These are phyloP conservation scores for Dissophora globulifera DNA, from an alignment of 192 early-diverging fungal species.

Conservation along the genomic window DNA sequence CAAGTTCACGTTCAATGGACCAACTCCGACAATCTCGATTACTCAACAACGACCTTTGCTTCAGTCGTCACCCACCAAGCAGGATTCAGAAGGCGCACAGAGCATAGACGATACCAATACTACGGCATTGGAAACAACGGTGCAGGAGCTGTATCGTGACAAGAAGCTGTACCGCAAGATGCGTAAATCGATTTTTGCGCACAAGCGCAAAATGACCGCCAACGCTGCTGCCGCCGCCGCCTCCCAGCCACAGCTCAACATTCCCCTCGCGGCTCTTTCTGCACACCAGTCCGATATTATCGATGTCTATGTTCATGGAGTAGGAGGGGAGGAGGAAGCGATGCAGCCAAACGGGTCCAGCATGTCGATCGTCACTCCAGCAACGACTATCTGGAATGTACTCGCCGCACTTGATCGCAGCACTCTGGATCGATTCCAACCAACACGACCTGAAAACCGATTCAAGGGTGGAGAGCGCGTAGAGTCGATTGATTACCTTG, in stretches of 20 bases:
- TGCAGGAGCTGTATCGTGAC: slow-evolving; percentile 21
- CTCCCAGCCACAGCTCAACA: slow-evolving; percentile 31
- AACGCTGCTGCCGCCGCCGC: not conserved
- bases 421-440: slow-evolving; percentile 48
- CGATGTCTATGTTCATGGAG: slow-evolving; percentile 43
- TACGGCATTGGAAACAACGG: slow-evolving; percentile 16
- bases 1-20: slow-evolving; percentile 8
- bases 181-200: slow-evolving; percentile 47
- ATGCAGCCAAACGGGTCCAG: slow-evolving; percentile 11
- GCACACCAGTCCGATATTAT: slow-evolving; percentile 49
- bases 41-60: slow-evolving; percentile 17
- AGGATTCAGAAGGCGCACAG: not conserved
- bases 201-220: slow-evolving; percentile 18
- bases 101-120: slow-evolving; percentile 17
- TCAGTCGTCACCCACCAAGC: slow-evolving; percentile 7
- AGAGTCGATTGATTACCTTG: slow-evolving; percentile 48
- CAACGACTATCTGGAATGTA: slow-evolving; percentile 46
- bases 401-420: slow-evolving; percentile 31
- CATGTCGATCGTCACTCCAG: slow-evolving; percentile 19
- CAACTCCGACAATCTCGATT: too few species aligned
- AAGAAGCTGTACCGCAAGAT: slow-evolving; percentile 32
- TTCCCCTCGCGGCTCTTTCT: slow-evolving; percentile 23
- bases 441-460: slow-evolving; percentile 24
- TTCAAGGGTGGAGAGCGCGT: slow-evolving; percentile 36
- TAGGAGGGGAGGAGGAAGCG: slow-evolving; percentile 3